Evolutionary conservation across 2,329 filamentous ascomycete species (phyloP), one percentile per base, ranked within the genome.

Genomic region (Leptographium lundbergii): DNA sequence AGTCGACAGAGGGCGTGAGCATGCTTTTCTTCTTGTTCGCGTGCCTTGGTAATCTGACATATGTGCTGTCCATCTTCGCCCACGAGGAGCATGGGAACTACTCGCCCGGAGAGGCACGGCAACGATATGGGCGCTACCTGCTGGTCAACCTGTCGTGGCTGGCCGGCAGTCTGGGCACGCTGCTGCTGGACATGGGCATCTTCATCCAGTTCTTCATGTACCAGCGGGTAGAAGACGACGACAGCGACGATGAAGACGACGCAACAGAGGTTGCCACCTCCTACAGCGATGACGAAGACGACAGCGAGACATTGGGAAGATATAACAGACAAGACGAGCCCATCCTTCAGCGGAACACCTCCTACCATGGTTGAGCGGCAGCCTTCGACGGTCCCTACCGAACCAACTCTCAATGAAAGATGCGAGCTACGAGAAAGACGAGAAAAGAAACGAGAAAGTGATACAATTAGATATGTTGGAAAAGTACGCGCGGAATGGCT

Each of bases 1-100:
- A 95, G 74, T 91, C 87, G 51, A 96, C 91, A 1, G 91, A 97
- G 59, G 94, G 94, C 4, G 86, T 99, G 24, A 92, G 88, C 64
- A 85, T 96, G 74, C 80, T 97, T 13, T 99, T 97, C 74, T 97
- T 97, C 75, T 77, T 97, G 25, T 97, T 99, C 70, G 94, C 94
- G 5, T 97, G 92, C 69, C 82, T 97, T 6, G 94, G 94, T 2
- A 99, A 99, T 70, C 72, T 96, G 64, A 96, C 91, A 0, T 97
- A 95, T 67, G 91, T 96, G 22, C 75, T 96, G 45, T 91, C 87
- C 45, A 97, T 99, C 65, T 80, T 97, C 63, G 91, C 91, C 1
- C 97, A 91, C 68, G 89, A 91, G 61, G 89, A 91, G 0, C 75
- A 80, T 89, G 63, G n/a, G 29, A 10, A 27, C 32, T 3, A 24